Conservation (phyloP, 2,329 filamentous ascomycete genomes). For the Trichophyton schoenleinii region DNA sequence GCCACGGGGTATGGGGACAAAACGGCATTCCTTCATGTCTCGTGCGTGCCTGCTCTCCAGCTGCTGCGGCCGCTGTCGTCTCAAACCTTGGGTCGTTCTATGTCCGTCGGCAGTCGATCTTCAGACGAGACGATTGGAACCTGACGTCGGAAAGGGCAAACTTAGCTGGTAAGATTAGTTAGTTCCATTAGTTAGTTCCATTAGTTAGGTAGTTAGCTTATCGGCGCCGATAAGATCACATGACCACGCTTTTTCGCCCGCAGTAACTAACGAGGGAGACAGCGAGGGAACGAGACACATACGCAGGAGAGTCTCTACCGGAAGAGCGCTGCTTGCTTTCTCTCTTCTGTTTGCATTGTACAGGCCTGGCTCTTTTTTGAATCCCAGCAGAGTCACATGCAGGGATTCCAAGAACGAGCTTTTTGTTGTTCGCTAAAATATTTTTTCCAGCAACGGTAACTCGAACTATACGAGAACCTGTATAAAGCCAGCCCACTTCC, state of each 20-base stretch:
- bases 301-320: neutral
- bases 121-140: neutral
- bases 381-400: neutral
- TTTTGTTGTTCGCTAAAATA: neutral
- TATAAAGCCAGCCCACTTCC: constrained; percentile 1
- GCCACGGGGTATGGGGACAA: constrained; percentile 22
- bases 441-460: neutral
- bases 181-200: no score
- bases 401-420: neutral
- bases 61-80: neutral
- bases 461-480: constrained; percentile 4
- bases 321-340: neutral
- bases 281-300: neutral
- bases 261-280: no score
- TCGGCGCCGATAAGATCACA: neutral
- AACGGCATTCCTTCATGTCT: constrained; percentile 45
- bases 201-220: neutral
- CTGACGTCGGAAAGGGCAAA: neutral
- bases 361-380: neutral
- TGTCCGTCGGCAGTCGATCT: neutral
- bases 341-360: neutral
- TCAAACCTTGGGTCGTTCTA: no score
- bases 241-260: neutral
- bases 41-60: constrained; percentile 15
- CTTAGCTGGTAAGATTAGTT: neutral